phyloP scores from a whole-genome alignment of 805 yeast species.

The Wickerhamiella bombiphila region DNA sequence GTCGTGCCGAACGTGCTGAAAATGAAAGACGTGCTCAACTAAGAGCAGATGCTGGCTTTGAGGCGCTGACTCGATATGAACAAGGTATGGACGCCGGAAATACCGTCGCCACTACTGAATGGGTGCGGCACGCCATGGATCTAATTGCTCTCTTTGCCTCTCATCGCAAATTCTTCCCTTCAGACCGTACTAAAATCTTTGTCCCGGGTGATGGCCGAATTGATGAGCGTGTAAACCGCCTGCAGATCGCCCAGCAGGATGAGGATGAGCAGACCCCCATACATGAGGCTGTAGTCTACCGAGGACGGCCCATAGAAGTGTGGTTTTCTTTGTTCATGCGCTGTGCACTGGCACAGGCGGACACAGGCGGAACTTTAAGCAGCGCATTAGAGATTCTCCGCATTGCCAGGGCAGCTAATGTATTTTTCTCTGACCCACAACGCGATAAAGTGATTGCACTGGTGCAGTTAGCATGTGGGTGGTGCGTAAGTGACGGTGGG shows the following conservation, averaged over 20 bases:
- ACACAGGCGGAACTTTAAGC: slow-evolving; percentile 25
- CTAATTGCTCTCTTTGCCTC: slow-evolving; percentile 69
- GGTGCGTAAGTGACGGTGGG: slow-evolving; percentile 35
- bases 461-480: slow-evolving; percentile 48
- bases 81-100: slow-evolving; percentile 37
- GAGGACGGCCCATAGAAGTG: slow-evolving; percentile 60
- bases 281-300: slow-evolving; percentile 29
- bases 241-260: slow-evolving; percentile 20
- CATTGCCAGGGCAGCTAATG: slow-evolving; percentile 62
- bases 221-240: slow-evolving; percentile 36
- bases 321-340: slow-evolving; percentile 84
- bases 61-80: slow-evolving; percentile 39
- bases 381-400: slow-evolving; percentile 53
- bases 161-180: slow-evolving; percentile 64
- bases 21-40: slow-evolving; percentile 45
- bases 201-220: slow-evolving; percentile 28
- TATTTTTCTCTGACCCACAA: slow-evolving; percentile 52
- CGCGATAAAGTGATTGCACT: slow-evolving; percentile 47
- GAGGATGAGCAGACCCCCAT: slow-evolving; percentile 8
- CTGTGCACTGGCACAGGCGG: slow-evolving; percentile 53
- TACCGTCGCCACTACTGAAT: slow-evolving; percentile 49
- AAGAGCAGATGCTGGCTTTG: slow-evolving; percentile 20
- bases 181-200: slow-evolving; percentile 43
- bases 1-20: slow-evolving; percentile 16
- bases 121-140: slow-evolving; percentile 76